phyloP scores from a whole-genome alignment of 257 asterid genomes.

The Verbena officinalis region DNA sequence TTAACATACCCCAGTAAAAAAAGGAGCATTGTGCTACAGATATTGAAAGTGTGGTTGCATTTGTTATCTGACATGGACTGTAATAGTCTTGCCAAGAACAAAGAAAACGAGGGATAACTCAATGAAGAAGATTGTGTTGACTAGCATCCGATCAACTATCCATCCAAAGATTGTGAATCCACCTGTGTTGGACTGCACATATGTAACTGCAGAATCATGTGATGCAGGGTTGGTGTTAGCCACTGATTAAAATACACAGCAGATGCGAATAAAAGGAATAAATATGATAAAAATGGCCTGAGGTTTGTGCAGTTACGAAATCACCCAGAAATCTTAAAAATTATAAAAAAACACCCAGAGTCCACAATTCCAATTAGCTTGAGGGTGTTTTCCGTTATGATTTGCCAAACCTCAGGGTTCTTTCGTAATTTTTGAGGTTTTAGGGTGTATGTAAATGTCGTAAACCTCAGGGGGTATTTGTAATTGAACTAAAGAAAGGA shows the following conservation, averaged over 20 bases:
- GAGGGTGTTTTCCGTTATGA: too few species aligned
- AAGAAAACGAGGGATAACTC: conserved; percentile 81
- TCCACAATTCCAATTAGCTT: too few species aligned
- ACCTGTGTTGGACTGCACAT: conserved; percentile 78
- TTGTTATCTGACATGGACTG: conserved; percentile 52
- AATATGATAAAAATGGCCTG: too few species aligned
- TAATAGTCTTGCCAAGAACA: conserved; percentile 81
- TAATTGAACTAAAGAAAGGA: too few species aligned
- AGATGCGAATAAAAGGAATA: too few species aligned
- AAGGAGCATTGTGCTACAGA: neutral
- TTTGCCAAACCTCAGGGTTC: too few species aligned
- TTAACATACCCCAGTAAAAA: neutral
- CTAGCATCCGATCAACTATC: conserved; percentile 74
- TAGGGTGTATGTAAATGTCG: too few species aligned
- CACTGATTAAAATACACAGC: neutral
- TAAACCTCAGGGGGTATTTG: too few species aligned
- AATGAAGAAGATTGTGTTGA: conserved; percentile 77
- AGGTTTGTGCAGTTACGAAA: too few species aligned
- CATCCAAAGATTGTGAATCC: conserved; percentile 87
- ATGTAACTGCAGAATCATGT: conserved; percentile 59
- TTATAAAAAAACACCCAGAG: too few species aligned
- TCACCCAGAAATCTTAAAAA: too few species aligned
- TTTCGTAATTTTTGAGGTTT: too few species aligned
- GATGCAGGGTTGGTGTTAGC: neutral
- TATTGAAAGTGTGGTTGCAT: neutral